A percentile compares a stretch with the other conserved stretches of the same genome.
Evolutionary conservation across 371 early-diverging fungal species (phyloP).

Genomic region (Mortierella sp.): DNA sequence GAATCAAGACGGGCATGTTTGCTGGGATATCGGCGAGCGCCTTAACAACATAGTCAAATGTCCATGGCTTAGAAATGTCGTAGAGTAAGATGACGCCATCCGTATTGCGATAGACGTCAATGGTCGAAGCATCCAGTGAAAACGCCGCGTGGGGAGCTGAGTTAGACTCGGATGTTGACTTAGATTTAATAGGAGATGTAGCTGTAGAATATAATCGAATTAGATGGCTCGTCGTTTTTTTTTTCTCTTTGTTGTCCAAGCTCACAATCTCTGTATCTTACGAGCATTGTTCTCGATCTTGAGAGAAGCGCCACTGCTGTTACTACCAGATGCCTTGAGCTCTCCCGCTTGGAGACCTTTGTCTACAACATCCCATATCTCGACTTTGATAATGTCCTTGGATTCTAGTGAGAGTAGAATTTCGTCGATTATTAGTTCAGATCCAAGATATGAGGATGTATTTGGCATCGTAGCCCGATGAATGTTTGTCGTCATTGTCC

Average conservation of each 20-base stretch:
- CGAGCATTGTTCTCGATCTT: slow-evolving; percentile 53
- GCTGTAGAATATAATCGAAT: slow-evolving; percentile 17
- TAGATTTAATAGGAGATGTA: slow-evolving; percentile 29
- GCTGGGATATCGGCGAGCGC: slow-evolving; percentile 67
- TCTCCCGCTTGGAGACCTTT: slow-evolving; percentile 57
- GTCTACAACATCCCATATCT: slow-evolving; percentile 80
- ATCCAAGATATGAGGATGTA: background rate
- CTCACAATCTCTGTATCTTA: slow-evolving; percentile 10
- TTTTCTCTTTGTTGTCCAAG: background rate
- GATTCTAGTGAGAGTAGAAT: slow-evolving; percentile 52
- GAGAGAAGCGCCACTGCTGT: slow-evolving; percentile 5
- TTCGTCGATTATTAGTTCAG: background rate
- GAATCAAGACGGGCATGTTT: slow-evolving; percentile 66
- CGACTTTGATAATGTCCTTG: slow-evolving; percentile 75
- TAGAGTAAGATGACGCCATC: slow-evolving; percentile 71
- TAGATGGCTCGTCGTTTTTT: background rate
- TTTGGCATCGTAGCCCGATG: background rate
- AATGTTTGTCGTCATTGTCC: slow-evolving; percentile 10
- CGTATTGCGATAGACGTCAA: slow-evolving; percentile 74
- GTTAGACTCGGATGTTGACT: slow-evolving; percentile 18
- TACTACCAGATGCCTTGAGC: slow-evolving; percentile 13
- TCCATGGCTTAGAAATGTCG: slow-evolving; percentile 75
- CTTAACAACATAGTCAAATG: slow-evolving; percentile 70
- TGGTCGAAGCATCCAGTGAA: slow-evolving; percentile 72
- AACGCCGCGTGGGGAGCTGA: slow-evolving; percentile 44